Percentiles rank a stretch among this genome's conserved stretches.
Conservation (phyloP, 805 yeast species). For the Ogataea henricii region DNA sequence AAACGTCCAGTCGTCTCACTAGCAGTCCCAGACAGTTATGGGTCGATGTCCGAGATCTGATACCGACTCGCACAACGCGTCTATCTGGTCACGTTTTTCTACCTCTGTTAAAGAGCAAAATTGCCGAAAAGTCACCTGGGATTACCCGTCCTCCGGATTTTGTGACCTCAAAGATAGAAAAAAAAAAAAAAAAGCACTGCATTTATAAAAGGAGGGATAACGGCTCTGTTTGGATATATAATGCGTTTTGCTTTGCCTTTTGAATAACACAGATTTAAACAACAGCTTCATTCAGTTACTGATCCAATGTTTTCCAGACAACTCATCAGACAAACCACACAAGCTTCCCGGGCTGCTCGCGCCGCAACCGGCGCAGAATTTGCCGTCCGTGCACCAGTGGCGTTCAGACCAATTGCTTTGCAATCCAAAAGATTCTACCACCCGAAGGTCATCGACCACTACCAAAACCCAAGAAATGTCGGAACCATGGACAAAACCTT, state of each 20-base stretch:
- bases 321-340: conserved; percentile 17
- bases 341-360: conserved; percentile 3
- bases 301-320: conserved; percentile 24
- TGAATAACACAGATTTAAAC: not conserved
- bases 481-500: conserved; percentile 85
- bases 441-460: conserved; percentile 93
- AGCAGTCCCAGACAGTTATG: too few species aligned
- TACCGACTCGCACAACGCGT: too few species aligned
- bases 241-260: not conserved
- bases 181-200: not conserved
- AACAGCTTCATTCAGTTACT: not conserved
- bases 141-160: conserved; percentile 2
- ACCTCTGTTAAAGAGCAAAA: not conserved
- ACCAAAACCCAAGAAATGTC: conserved; percentile 94
- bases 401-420: not conserved
- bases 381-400: not conserved
- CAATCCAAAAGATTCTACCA: conserved; percentile 52
- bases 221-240: not conserved
- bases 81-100: not conserved
- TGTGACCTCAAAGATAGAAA: conserved; percentile 2
- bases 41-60: too few species aligned
- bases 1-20: too few species aligned
- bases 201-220: not conserved
- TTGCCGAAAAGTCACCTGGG: not conserved
- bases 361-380: not conserved